Conservation (phyloP, 2,329 filamentous ascomycete genomes). For the Ceratocystis papillata region DNA sequence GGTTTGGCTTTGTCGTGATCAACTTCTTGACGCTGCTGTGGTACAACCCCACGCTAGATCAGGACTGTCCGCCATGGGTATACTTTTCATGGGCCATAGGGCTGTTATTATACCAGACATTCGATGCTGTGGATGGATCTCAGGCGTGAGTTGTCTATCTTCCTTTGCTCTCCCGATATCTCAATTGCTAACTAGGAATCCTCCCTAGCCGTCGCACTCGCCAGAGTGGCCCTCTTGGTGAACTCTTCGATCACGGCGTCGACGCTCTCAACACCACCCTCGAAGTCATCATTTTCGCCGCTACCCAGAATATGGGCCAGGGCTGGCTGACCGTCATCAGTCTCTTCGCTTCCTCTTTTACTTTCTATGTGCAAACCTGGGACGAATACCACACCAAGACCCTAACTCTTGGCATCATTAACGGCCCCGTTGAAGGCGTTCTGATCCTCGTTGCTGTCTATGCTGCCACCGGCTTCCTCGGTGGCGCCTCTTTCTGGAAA, state of each 20-base stretch:
- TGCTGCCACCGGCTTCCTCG: constrained; percentile 69
- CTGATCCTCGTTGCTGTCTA: constrained; percentile 75
- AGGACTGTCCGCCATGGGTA: constrained; percentile 89
- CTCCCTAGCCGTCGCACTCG: constrained; percentile 61
- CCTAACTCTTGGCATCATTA: constrained; percentile 80
- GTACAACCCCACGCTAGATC: constrained; percentile 90
- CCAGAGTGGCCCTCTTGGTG: constrained; percentile 86
- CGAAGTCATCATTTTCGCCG: constrained; percentile 83
- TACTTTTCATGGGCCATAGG: constrained; percentile 86
- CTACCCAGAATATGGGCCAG: constrained; percentile 85
- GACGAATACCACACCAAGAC: constrained; percentile 98
- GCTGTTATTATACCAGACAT: constrained; percentile 93
- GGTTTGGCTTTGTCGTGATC: constrained; percentile 77
- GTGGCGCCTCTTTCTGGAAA: constrained; percentile 89
- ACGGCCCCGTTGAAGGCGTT: constrained; percentile 90
- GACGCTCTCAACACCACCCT: constrained; percentile 95
- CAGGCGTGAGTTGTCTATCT: constrained; percentile 60
- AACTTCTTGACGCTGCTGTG: constrained; percentile 89
- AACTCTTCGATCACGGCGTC: constrained; percentile 95
- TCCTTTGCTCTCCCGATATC: neutral
- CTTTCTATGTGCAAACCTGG: constrained; percentile 99
- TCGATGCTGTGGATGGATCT: constrained; percentile 89
- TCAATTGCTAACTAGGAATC: constrained; percentile 13
- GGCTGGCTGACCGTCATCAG: constrained; percentile 77
- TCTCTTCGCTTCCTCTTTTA: constrained; percentile 74